A percentile compares a stretch with the other conserved stretches of the same genome.
phyloP scores from a whole-genome alignment of 2,329 filamentous ascomycete species.

The Cladophialophora exuberans region DNA sequence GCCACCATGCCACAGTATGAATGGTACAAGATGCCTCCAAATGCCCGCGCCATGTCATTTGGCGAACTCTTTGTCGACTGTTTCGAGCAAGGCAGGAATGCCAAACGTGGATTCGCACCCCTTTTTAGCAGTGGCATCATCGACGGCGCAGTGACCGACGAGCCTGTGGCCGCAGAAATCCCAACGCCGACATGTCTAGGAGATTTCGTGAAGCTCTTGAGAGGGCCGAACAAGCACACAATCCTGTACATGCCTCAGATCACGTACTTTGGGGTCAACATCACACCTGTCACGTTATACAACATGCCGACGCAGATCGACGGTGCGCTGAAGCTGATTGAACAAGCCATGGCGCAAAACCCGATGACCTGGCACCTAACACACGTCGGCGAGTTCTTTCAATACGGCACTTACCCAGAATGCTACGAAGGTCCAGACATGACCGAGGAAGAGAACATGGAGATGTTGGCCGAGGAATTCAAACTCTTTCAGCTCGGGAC shows the following conservation, averaged over 20 bases:
- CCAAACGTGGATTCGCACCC: neutral
- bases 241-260: neutral
- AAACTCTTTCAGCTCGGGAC: too few species aligned
- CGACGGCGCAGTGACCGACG: neutral
- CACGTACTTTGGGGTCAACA: too few species aligned
- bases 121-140: neutral
- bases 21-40: constrained; percentile 1
- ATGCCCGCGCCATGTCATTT: neutral
- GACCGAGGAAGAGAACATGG: too few species aligned
- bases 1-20: constrained; percentile 5
- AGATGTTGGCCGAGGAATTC: too few species aligned
- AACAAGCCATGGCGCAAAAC: too few species aligned
- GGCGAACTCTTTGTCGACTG: neutral
- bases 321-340: too few species aligned
- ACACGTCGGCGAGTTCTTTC: too few species aligned
- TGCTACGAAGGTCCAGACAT: too few species aligned
- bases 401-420: too few species aligned
- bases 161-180: neutral
- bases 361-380: too few species aligned
- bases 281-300: too few species aligned
- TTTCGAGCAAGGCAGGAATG: neutral
- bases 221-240: neutral
- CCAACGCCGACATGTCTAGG: neutral
- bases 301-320: too few species aligned
- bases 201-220: neutral